Conservation (phyloP, 768 basidiomycete species). For the Hemileccinum impolitum region DNA sequence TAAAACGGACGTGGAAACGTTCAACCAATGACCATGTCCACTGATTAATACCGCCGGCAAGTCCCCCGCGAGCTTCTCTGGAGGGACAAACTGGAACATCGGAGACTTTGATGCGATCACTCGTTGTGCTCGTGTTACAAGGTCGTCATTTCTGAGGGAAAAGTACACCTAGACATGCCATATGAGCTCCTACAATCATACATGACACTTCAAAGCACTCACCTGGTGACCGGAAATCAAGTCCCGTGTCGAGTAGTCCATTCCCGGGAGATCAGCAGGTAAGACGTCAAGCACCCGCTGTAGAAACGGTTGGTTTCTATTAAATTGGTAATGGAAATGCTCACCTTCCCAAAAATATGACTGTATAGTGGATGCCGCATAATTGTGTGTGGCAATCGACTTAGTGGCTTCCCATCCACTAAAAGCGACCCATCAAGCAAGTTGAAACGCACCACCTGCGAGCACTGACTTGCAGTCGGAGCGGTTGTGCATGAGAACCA, state of each 20-base stretch:
- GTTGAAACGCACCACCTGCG: constrained; percentile 15
- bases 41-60: constrained; percentile 23
- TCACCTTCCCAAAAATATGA: constrained; percentile 20
- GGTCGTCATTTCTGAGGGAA: constrained; percentile 10
- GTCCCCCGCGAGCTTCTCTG: constrained; percentile 19
- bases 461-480: neutral
- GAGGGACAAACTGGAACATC: constrained; percentile 18
- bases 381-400: constrained; percentile 15
- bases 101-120: neutral
- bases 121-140: constrained; percentile 19
- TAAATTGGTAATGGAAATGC: neutral
- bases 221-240: constrained; percentile 19
- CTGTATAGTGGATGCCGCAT: constrained; percentile 12
- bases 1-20: constrained; percentile 19
- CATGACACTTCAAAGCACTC: neutral
- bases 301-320: neutral
- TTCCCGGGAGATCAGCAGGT: constrained; percentile 20
- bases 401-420: constrained; percentile 22
- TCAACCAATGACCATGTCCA: constrained; percentile 30
- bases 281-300: constrained; percentile 15
- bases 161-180: constrained; percentile 20
- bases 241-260: constrained; percentile 22
- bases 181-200: neutral
- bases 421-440: constrained; percentile 20
- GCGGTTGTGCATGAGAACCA: constrained; percentile 22